Conservation (phyloP, 2,329 filamentous ascomycete species). For the Dryadomyces quercus-mongolicae region DNA sequence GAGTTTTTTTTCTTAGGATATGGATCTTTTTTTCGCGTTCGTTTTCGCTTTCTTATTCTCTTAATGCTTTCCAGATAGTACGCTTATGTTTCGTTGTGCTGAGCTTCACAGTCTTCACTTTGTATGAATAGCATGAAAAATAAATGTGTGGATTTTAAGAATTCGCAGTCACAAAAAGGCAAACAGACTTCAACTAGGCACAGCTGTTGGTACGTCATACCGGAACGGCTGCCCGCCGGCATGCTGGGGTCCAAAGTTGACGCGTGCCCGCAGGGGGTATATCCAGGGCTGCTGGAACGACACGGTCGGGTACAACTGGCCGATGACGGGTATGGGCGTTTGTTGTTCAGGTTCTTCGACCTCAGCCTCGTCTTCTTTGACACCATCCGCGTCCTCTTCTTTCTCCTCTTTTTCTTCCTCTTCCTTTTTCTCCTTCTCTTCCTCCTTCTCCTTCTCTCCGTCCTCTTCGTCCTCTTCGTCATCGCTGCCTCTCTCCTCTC, state of each 20-base stretch:
- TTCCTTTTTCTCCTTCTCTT: neutral
- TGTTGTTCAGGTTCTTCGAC: neutral
- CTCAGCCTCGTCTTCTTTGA: neutral
- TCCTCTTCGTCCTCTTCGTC: neutral
- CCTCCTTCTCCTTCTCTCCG: neutral
- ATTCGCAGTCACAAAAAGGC: neutral
- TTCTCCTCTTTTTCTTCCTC: neutral
- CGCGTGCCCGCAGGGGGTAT: neutral
- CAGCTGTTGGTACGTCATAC: neutral
- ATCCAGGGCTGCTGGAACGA: neutral
- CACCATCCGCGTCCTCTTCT: too few relatives aligned
- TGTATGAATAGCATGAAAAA: too few relatives aligned
- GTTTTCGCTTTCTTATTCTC: too few relatives aligned
- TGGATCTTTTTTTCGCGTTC: neutral
- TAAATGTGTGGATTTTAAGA: too few relatives aligned
- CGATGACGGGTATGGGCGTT: neutral
- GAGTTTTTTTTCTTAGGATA: neutral
- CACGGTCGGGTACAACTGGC: neutral
- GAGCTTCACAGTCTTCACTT: too few relatives aligned
- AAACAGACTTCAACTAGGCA: neutral
- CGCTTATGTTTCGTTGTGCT: too few relatives aligned
- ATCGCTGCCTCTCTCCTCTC: neutral
- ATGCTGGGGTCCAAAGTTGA: slow-evolving; percentile 1
- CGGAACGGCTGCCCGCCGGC: slow-evolving; percentile 1
- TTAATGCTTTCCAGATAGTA: too few relatives aligned